phyloP scores from a whole-genome alignment of 352 stramenopile species.

The Phytophthora rubi region DNA sequence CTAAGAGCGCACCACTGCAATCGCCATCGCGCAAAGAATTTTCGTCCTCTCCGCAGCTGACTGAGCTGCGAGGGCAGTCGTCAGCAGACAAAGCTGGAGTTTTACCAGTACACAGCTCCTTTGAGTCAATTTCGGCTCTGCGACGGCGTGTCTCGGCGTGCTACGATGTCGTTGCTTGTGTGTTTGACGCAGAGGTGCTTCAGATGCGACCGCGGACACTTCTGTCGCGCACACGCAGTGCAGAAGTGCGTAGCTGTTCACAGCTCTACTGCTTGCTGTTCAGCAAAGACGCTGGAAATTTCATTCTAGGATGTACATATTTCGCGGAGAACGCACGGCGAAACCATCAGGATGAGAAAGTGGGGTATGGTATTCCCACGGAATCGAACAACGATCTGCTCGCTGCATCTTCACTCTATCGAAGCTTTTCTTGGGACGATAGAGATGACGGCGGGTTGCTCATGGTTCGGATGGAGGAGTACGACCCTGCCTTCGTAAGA shows the following conservation, averaged over 20 bases:
- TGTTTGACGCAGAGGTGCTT: constrained; percentile 38
- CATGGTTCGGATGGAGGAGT: constrained; percentile 49
- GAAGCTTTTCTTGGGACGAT: constrained; percentile 14
- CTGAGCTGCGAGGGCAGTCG: neutral
- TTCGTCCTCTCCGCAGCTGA: neutral
- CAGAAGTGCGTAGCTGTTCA: constrained; percentile 48
- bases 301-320: constrained; percentile 43
- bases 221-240: constrained; percentile 18
- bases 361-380: constrained; percentile 11
- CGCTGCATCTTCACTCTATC: constrained; percentile 9
- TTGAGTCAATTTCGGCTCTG: constrained; percentile 21
- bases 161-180: constrained; percentile 45
- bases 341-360: constrained; percentile 30
- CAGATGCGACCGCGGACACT: constrained; percentile 30
- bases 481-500: constrained; percentile 1
- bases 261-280: constrained; percentile 57
- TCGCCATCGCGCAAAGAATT: constrained; percentile 1
- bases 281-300: constrained; percentile 39
- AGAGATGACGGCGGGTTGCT: constrained; percentile 18
- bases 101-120: neutral
- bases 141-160: constrained; percentile 21
- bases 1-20: constrained; percentile 11
- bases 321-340: constrained; percentile 37
- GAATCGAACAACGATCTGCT: constrained; percentile 21
- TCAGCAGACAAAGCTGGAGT: neutral